Evolutionary conservation across 306 rosid species (phyloP).

Genomic region (Crataegus laevigata): DNA sequence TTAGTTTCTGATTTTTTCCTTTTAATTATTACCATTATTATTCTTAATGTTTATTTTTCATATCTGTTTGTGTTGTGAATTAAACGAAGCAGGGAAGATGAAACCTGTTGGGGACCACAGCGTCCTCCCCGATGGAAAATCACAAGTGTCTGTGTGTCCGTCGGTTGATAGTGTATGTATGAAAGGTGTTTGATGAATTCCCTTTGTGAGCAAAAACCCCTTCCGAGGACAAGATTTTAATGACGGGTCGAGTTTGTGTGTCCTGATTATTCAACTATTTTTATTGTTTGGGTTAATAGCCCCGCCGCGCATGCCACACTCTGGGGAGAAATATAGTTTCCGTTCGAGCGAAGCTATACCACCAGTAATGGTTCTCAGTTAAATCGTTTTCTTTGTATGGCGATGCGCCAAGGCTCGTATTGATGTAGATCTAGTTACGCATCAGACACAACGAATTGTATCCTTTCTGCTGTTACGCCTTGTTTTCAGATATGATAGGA

Average conservation of each 20-base stretch:
- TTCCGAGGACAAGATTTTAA: neutral
- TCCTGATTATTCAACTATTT: neutral
- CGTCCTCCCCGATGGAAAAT: conserved; percentile 61
- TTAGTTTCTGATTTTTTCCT: neutral
- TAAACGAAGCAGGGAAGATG: conserved; percentile 74
- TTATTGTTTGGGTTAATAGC: too few relatives aligned
- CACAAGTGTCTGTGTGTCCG: conserved; percentile 6
- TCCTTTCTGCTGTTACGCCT: neutral
- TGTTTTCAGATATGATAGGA: neutral
- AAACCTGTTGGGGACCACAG: conserved; percentile 54
- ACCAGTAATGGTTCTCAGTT: neutral
- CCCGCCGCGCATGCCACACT: too few relatives aligned
- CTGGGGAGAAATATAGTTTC: neutral
- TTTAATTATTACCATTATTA: neutral
- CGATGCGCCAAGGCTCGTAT: neutral
- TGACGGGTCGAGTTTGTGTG: neutral
- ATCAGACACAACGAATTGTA: neutral
- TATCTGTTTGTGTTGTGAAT: conserved; percentile 20
- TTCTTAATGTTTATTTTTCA: too few relatives aligned
- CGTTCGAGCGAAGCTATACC: neutral
- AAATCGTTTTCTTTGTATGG: neutral
- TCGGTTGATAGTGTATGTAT: neutral
- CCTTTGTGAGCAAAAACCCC: neutral
- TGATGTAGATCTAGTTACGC: neutral
- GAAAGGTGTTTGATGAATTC: neutral